Evolutionary conservation across 208 protist genomes (phyloP), one percentile per base, ranked within the genome.

Genomic region (Trypanosoma melophagium): DNA sequence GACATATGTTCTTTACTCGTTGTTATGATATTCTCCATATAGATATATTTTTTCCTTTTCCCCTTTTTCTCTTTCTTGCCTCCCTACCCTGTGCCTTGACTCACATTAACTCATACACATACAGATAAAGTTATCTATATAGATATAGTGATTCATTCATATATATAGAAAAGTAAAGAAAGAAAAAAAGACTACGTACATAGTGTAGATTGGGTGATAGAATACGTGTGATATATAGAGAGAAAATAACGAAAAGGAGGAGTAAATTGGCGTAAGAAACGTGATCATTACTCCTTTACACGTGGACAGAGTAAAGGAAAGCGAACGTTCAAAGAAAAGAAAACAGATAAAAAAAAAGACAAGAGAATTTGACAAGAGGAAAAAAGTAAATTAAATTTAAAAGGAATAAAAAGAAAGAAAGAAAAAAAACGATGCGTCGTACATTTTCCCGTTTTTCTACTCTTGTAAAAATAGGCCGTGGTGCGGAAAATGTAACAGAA

Each of bases 381-480:
- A 38, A 22, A 21, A 59, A 24, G 51, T 54, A 41, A 1, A 53
- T 25, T 25, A 24, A 50, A 28, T 50, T 25, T 24, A 24, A 61
- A 50, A 40, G 21, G 35, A 21, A 16, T 55, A 9, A 31, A 45
- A 35, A 35, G 9, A 25, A 40, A 41, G 35, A 21, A 16, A 61
- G 3, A 31, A 45, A 35, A 35, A 16, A 25, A 57, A 83, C 77
- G 72, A 76, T 93, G 42, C 84, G 82, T 54, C 66, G 79, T 22
- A 82, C 71, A 3, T 53, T 71, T 31, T 60, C 66, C 13, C 68
- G 74, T 63, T 64, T 76, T 24, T 84, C 81, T 55, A 94, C 88
- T 5, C 74, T 94, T 16, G 88, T 94, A 0, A 94, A 92, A 74
- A 76, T 94, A 21, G 88, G 88, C 21, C 84, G 88, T 21, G 88